Evolutionary conservation across 2,329 filamentous ascomycete genomes (phyloP), one percentile per base, ranked within the genome.

Genomic region (Thelonectria rubi): DNA sequence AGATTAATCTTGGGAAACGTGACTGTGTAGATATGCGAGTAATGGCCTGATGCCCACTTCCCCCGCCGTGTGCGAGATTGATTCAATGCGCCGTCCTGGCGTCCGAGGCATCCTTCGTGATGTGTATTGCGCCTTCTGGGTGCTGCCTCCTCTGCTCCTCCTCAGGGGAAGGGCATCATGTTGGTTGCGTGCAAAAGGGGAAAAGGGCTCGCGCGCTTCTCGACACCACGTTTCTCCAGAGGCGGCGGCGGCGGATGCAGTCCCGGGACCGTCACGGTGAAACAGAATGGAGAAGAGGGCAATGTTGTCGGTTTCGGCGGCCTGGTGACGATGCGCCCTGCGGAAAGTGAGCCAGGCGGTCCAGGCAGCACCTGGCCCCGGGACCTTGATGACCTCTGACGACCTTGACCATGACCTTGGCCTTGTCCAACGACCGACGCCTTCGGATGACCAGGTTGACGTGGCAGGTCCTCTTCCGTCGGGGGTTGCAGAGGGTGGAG

Each of bases 11-110:
- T 30, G 26, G 26, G 57, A 71, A 72, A 72, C 69, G 69, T 72
- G 69, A 72, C 69, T 60, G 52, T 47, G 60, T 18, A 45, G 32
- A 63, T 63, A 72, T 72, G 69, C 69, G 66, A 71, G 68, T 64
- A 54, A 71, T 69, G 63, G 60, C 60, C 53, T 64, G 67, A 69
- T 62, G 49, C 48, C 58, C 67, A 58, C 60, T 64, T 56, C 43
- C 34, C 17, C 50, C 50, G 60, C 14, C 34, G 26, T 58, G 64
- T 66, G 54, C 15, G 65, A 69, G 61, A 70, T 70, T 70, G 68
- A 67, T 69, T 61, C 54, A 65, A 64, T 60, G 63, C 63, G 53
- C 55, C 50, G 54, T 47, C 54, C 55, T 61, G 43, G 64, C 37
- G 49, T 46, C 18, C 37, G 26, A 40, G 34, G 14, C 30, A 11